phyloP scores from a whole-genome alignment of 2,329 filamentous ascomycete species.

The Stemphylium vesicarium region DNA sequence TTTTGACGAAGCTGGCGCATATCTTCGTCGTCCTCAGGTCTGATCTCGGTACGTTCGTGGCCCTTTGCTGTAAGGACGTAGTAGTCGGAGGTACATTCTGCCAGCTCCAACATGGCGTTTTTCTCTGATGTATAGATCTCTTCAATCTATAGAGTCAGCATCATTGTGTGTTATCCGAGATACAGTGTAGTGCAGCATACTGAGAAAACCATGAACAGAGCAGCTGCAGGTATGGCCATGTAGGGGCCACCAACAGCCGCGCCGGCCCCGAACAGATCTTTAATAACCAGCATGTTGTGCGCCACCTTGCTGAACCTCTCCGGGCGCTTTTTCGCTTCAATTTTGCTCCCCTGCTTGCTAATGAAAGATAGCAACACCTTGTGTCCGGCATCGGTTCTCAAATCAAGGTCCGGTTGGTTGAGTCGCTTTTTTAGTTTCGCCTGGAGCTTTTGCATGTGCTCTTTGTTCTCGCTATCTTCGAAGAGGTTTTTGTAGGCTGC shows the following conservation, averaged over 20 bases:
- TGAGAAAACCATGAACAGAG: constrained; percentile 24
- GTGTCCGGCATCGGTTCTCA: constrained; percentile 22
- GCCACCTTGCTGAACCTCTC: constrained; percentile 16
- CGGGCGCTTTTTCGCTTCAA: constrained; percentile 12
- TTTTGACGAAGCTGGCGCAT: constrained; percentile 22
- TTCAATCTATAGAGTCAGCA: constrained; percentile 7
- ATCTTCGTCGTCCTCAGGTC: constrained; percentile 13
- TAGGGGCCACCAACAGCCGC: constrained; percentile 24
- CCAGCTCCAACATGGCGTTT: constrained; percentile 21
- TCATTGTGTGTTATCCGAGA: background rate
- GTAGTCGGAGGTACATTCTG: constrained; percentile 15
- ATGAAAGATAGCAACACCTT: constrained; percentile 18
- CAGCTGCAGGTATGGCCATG: constrained; percentile 24
- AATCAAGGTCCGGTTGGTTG: constrained; percentile 18
- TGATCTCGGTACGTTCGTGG: constrained; percentile 12
- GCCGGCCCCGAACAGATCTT: constrained; percentile 22
- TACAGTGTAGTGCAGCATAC: constrained; percentile 7
- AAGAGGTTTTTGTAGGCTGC: constrained; percentile 22
- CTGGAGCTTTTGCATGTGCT: constrained; percentile 21
- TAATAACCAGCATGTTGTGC: constrained; percentile 18
- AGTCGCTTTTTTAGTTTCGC: constrained; percentile 19
- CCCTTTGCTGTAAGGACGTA: constrained; percentile 19
- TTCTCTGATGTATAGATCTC: constrained; percentile 21
- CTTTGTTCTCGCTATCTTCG: constrained; percentile 17
- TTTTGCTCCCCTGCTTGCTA: constrained; percentile 4